Percentiles rank a stretch among this genome's conserved stretches.
These are phyloP conservation scores for Lolium perenne DNA, from an alignment of 176 grass and related monocot species.

Conservation along the genomic window DNA sequence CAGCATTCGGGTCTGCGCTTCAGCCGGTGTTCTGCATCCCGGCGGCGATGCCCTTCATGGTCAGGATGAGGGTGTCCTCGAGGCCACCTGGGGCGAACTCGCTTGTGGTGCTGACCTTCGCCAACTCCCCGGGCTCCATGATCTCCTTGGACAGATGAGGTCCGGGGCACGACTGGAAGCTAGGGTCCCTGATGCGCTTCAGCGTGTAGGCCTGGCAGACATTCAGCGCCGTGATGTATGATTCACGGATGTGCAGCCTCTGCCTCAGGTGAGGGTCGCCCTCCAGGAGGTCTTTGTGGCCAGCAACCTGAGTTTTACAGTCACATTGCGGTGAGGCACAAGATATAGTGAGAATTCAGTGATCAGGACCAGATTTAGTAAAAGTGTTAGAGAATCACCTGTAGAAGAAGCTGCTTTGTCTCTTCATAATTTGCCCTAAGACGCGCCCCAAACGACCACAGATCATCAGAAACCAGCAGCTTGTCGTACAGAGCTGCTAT, in stretches of 20 bases:
- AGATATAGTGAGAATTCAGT: not conserved
- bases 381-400: slow-evolving; percentile 49
- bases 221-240: slow-evolving; percentile 88
- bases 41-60: slow-evolving; percentile 99
- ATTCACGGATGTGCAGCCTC: slow-evolving; percentile 76
- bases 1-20: slow-evolving; percentile 3
- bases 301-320: slow-evolving; percentile 68
- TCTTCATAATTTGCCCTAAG: slow-evolving; percentile 80
- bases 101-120: slow-evolving; percentile 87
- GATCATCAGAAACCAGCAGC: slow-evolving; percentile 77
- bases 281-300: slow-evolving; percentile 90
- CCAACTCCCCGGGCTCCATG: slow-evolving; percentile 56
- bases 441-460: slow-evolving; percentile 74
- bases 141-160: slow-evolving; percentile 83
- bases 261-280: slow-evolving; percentile 91
- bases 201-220: slow-evolving; percentile 87
- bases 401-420: slow-evolving; percentile 87
- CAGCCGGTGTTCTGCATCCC: slow-evolving; percentile 96
- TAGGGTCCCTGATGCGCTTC: slow-evolving; percentile 82
- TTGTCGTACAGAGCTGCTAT: slow-evolving; percentile 94
- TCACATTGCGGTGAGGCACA: not conserved
- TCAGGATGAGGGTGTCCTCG: slow-evolving; percentile 94
- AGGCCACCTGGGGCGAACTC: slow-evolving; percentile 79
- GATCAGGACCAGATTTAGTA: no score
- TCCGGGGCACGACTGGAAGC: slow-evolving; percentile 61